These are phyloP conservation scores for Sorghum bicolor DNA, from an alignment of 176 grass and related monocot genomes.

Conservation along the genomic window DNA sequence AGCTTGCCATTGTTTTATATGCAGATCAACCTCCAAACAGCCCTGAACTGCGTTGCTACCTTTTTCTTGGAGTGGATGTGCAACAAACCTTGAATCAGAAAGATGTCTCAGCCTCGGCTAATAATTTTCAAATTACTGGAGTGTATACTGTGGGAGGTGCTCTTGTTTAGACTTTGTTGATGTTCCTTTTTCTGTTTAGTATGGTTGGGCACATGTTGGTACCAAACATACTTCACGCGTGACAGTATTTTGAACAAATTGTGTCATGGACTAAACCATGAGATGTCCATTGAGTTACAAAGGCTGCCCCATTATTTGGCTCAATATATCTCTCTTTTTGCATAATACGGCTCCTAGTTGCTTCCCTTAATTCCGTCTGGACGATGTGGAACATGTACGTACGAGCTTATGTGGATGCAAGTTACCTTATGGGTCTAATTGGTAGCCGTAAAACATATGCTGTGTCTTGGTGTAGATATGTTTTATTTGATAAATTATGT, in stretches of 20 bases:
- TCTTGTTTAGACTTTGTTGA: conserved; percentile 8
- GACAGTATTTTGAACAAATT: conserved; percentile 11
- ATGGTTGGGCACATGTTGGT: conserved; percentile 19
- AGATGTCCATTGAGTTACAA: not conserved
- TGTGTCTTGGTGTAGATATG: not conserved
- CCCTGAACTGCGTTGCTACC: not conserved
- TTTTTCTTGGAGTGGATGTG: conserved; percentile 15
- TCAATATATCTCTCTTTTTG: not conserved
- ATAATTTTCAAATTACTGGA: conserved; percentile 21
- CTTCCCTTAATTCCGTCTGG: not conserved
- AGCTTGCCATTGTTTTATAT: not conserved
- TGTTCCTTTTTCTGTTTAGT: conserved; percentile 12
- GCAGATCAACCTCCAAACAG: conserved; percentile 19
- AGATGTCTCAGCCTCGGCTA: not conserved
- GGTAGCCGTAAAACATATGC: not conserved
- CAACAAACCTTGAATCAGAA: not conserved
- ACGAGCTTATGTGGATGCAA: not conserved
- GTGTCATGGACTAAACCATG: not conserved
- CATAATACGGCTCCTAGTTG: not conserved
- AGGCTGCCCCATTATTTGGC: not conserved
- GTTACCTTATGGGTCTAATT: not conserved
- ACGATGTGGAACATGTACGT: not conserved
- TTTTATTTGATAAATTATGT: not conserved
- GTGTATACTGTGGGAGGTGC: conserved; percentile 20
- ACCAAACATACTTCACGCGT: not conserved